Evolutionary conservation across 2,329 filamentous ascomycete genomes (phyloP), one percentile per base, ranked within the genome.

Genomic region (Cytospora piceicola): DNA sequence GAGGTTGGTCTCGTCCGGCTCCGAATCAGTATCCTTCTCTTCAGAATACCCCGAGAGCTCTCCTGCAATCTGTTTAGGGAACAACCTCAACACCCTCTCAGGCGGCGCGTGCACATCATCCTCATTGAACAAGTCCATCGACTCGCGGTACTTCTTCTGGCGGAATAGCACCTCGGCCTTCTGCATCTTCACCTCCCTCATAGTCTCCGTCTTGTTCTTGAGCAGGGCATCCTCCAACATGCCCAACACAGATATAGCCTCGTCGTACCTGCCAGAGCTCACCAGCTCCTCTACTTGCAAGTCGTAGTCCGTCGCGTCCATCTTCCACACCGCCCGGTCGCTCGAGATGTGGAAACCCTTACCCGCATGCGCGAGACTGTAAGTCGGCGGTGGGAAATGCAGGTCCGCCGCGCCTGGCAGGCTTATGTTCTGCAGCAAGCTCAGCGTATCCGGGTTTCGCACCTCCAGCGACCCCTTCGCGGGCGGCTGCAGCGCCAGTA

Each of bases 261-360:
- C 96, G 72, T 99, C 94, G 63, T 94, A 92, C 67, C 87, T 85
- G 12, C 85, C 87, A 67, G 85, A 86, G 24, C 88, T 85, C 1
- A 96, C 88, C 30, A 99, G 83, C 70, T 95, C 88, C 67, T 93
- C 87, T 27, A 98, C 88, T 74, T 99, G 95, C 2, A 89, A 88
- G 75, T 97, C 92, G 74, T 99, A 99, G 70, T 94, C 91, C 46
- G 94, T 88, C 4, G 94, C 91, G 69, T 89, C 92, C 95, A 99
- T 98, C 71, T 95, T 90, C 95, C 95, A 99, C 46, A 99, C 91
- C 39, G 86, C 90, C 54, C 95, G 85, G 64, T 98, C 95, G 74
- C 94, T 97, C 24, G 90, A 90, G 60, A 98, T 93, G 66, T 98
- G 85, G 72, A 99, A 99, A 0, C 94, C 94, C 75, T 99, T 99